A percentile compares a stretch with the other conserved stretches of the same genome.
These are phyloP conservation scores for Kwoniella newhampshirensis DNA, from an alignment of 768 basidiomycete species.

Conservation along the genomic window DNA sequence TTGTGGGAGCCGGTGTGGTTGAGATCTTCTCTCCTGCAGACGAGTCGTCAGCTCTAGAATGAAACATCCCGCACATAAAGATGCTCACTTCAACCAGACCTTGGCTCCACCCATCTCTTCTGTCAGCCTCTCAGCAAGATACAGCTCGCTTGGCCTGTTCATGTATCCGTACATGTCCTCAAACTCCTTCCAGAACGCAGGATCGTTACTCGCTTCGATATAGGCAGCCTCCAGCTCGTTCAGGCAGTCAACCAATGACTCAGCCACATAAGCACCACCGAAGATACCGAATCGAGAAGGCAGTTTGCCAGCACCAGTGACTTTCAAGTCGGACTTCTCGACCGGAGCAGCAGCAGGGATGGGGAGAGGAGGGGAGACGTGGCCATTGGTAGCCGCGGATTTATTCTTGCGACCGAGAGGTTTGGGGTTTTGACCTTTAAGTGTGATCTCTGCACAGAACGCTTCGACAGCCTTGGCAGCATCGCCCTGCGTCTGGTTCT, in stretches of 20 bases:
- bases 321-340: slow-evolving; percentile 34
- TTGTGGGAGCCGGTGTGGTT: slow-evolving; percentile 99
- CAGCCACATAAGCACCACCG: slow-evolving; percentile 96
- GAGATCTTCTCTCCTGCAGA: slow-evolving; percentile 52
- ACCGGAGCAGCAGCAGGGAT: slow-evolving; percentile 37
- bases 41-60: background rate
- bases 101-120: slow-evolving; percentile 86
- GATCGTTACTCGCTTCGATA: slow-evolving; percentile 79
- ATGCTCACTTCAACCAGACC: slow-evolving; percentile 93
- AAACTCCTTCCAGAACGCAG: slow-evolving; percentile 89
- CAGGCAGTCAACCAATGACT: slow-evolving; percentile 89
- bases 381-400: slow-evolving; percentile 10
- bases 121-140: slow-evolving; percentile 86
- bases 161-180: slow-evolving; percentile 85
- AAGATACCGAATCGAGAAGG: slow-evolving; percentile 90
- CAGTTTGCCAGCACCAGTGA: slow-evolving; percentile 54
- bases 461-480: slow-evolving; percentile 47
- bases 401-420: slow-evolving; percentile 36
- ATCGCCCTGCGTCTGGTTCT: slow-evolving; percentile 56
- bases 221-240: slow-evolving; percentile 86
- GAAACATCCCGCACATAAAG: no score
- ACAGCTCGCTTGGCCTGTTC: slow-evolving; percentile 87
- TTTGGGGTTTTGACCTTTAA: slow-evolving; percentile 52
- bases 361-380: slow-evolving; percentile 33
- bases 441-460: slow-evolving; percentile 72